Evolutionary conservation across 306 rosid species (phyloP).

Genomic region (Datisca glomerata): DNA sequence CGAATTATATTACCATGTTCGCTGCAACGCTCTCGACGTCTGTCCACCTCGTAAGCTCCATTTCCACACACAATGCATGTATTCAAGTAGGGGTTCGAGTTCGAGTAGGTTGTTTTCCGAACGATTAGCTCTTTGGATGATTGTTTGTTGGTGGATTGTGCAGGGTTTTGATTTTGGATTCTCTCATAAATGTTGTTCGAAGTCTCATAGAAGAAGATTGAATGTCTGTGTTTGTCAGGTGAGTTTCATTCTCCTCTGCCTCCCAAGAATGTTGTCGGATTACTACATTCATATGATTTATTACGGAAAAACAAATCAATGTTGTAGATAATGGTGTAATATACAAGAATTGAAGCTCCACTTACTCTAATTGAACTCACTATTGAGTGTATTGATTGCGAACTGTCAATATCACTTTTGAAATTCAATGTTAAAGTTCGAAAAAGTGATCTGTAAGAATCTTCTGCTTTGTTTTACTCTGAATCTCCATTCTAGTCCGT

Average conservation of each 20-base stretch:
- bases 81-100: neutral
- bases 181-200: neutral
- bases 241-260: neutral
- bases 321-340: neutral
- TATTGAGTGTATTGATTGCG: no score
- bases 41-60: neutral
- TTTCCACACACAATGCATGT: neutral
- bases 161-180: conserved; percentile 1
- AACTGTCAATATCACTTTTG: no score
- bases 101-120: neutral
- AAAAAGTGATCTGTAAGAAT: no score
- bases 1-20: neutral
- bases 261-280: neutral
- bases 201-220: conserved; percentile 1
- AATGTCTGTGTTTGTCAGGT: neutral
- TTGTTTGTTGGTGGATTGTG: neutral
- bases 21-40: neutral
- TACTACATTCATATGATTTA: neutral
- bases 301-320: neutral
- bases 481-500: no score
- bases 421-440: no score
- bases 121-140: neutral
- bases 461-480: no score
- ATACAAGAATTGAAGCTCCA: no score
- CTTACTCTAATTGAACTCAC: no score